Evolutionary conservation across 75 land plant genomes (phyloP), one percentile per base, ranked within the genome.

Genomic region (Cryptomeria japonica): DNA sequence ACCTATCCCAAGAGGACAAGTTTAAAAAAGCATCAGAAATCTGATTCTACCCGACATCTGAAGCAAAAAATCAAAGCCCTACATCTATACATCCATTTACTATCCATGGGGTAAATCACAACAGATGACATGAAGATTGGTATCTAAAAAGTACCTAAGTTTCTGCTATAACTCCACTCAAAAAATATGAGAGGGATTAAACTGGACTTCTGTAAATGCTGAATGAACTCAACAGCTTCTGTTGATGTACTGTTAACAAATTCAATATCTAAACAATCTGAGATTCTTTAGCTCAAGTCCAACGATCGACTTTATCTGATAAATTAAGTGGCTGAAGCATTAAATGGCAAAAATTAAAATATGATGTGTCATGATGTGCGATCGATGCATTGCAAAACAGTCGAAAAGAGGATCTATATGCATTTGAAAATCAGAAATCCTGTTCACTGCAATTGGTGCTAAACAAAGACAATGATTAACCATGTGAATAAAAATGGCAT

Each of bases 1-100:
- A 93, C 93, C 93, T 93, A 93, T 12, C 37, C 37, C 77, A 34
- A 14, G 77, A 75, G 38, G 16, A 75, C 77, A 75, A 75, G 38
- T 31, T 75, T 13, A 2, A 32, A 75, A 11, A 75, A 75, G 13
- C 14, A 75, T 75, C 37, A 75, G 37, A 31, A 70, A 34, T 34
- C 37, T 32, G 1, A 14, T 75, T 34, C 8, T 75, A 75, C 5
- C 37, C 16, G 77, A 11, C 14, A 72, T 34, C 11, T 34, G 16
- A 34, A 13, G 13, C 37, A 34, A 32, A 11, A 51, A 64, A 64
- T 25, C 9, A 25, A 28, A 64, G 28, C 25, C n/a, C 70, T 25
- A 25, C n/a, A 64, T 25, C n/a, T 75, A 75, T 34, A 12, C 13
- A 75, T 75, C 77, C 77, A 75, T 75, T 49, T 32, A 34, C 13